A percentile compares a stretch with the other conserved stretches of the same genome.
Evolutionary conservation across 2,329 filamentous ascomycete genomes (phyloP).

Genomic region (Colletotrichum tofieldiae): DNA sequence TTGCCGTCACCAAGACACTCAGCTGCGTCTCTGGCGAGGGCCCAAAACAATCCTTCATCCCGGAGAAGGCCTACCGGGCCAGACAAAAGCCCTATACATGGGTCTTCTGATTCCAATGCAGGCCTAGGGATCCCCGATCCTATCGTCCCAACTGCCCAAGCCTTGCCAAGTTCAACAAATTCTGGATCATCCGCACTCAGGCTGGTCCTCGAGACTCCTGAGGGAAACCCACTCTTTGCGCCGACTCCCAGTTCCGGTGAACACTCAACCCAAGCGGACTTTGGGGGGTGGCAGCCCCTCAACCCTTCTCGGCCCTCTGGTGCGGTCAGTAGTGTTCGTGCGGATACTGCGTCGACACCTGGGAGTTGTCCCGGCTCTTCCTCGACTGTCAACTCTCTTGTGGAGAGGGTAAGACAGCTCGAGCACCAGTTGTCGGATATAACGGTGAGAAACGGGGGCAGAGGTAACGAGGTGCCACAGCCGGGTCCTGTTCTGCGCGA

Average conservation of each 20-base stretch:
- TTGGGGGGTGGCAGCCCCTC: conserved; percentile 23
- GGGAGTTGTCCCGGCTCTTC: conserved; percentile 40
- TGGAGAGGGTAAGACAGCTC: conserved; percentile 59
- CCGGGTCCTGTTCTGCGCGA: not conserved
- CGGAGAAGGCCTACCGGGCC: too few relatives aligned
- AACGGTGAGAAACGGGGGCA: not conserved
- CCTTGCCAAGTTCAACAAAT: not conserved
- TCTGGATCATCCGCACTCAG: not conserved
- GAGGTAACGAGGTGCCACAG: not conserved
- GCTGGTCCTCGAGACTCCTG: not conserved
- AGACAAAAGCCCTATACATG: not conserved
- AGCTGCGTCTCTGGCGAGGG: not conserved
- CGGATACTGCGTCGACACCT: conserved; percentile 43
- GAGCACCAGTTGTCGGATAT: conserved; percentile 57
- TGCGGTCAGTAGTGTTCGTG: not conserved
- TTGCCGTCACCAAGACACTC: not conserved
- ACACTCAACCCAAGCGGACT: conserved; percentile 14
- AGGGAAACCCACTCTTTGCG: not conserved
- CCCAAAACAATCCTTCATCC: too few relatives aligned
- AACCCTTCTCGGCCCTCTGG: not conserved
- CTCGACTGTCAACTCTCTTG: conserved; percentile 51
- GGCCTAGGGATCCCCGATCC: conserved; percentile 20
- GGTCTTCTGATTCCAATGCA: not conserved
- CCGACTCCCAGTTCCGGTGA: conserved; percentile 4
- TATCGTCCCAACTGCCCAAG: conserved; percentile 26